A percentile compares a stretch with the other conserved stretches of the same genome.
Evolutionary conservation across 371 early-diverging fungal species (phyloP).

Genomic region (Syncephalastrum racemosum): DNA sequence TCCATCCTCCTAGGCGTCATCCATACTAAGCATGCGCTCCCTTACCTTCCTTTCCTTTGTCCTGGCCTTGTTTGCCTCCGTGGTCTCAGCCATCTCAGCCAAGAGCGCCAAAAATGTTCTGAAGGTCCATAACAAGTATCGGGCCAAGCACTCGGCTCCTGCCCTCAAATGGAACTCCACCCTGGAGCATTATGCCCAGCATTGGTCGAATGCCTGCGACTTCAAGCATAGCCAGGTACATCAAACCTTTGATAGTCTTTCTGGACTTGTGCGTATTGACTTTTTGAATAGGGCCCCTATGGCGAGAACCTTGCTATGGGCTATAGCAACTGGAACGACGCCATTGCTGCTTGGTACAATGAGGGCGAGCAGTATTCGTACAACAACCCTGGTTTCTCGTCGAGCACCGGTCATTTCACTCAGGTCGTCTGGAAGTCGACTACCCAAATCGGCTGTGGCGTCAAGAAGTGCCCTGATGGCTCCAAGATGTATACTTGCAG

Average conservation of each 20-base stretch:
- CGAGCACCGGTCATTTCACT: slow-evolving; percentile 53
- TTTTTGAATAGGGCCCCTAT: slow-evolving; percentile 16
- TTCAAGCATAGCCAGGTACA: slow-evolving; percentile 37
- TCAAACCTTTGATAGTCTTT: neutral
- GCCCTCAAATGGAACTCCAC: slow-evolving; percentile 44
- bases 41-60: slow-evolving; percentile 7
- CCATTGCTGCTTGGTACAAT: slow-evolving; percentile 46
- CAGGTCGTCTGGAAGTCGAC: slow-evolving; percentile 55
- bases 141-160: slow-evolving; percentile 43
- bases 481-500: slow-evolving; percentile 46
- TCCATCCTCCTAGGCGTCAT: too few species aligned
- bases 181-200: slow-evolving; percentile 46
- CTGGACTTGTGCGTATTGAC: neutral
- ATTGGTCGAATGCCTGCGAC: slow-evolving; percentile 42
- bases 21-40: slow-evolving; percentile 3
- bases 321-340: slow-evolving; percentile 28
- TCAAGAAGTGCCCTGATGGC: slow-evolving; percentile 35
- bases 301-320: slow-evolving; percentile 56
- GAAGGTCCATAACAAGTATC: slow-evolving; percentile 43
- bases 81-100: slow-evolving; percentile 6
- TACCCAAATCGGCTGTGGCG: slow-evolving; percentile 53
- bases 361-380: slow-evolving; percentile 46
- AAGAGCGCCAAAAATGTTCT: slow-evolving; percentile 20
- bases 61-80: slow-evolving; percentile 5
- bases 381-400: slow-evolving; percentile 24